Base-by-base conservation (phyloP, 108 stramenopile genomes). In the Nannochloropsis salina region DNA sequence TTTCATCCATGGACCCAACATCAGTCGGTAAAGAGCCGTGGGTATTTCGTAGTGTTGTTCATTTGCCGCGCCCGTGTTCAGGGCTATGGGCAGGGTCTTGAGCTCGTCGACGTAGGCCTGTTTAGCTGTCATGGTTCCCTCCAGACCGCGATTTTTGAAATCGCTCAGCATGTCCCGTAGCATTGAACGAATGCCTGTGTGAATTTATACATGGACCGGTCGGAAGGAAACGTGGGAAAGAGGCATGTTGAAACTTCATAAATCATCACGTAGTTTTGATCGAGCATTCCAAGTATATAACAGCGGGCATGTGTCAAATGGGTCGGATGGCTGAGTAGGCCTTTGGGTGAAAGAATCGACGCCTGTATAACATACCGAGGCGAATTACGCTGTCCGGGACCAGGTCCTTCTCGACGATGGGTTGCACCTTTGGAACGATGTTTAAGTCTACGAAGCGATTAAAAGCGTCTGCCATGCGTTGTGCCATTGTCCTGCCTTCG, bases 1-100 rank as follows among this genome's bases (percentile, higher is more conserved):
- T 93, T 99, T 99, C 83, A 94, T 94, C 43, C 93, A 85, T 0
- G 94, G 95, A 12, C 98, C 98, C 9, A 99, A 91, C 9, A 84
- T 85, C 12, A 91, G 83, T 31, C 90, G 92, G 88, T 97, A 99
- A 85, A 99, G 96, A 41, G 91, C 92, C 41, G 96, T 94, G 45
- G 94, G 96, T 11, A 99, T 96, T 86, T 99, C 98, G 88, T 99
- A 99, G 90, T 99, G 98, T 90, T 99, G 98, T 42, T 94, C 93
- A 89, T 98, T 98, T 20, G 98, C 97, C 42, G 83, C 95, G 9
- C 93, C 87, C 40, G 95, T 94, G 20, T 8, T 21, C 80, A 85
- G 5, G 40, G 98, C 98, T 86, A 97, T 97, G 74, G 92, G 86
- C 83, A 95, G 82, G 40, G 45, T 44, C 44, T 84, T 74, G 22